Percentiles rank a stretch among this genome's conserved stretches.
phyloP scores from a whole-genome alignment of 148 eudicot species.

The Pouteria glomerata region DNA sequence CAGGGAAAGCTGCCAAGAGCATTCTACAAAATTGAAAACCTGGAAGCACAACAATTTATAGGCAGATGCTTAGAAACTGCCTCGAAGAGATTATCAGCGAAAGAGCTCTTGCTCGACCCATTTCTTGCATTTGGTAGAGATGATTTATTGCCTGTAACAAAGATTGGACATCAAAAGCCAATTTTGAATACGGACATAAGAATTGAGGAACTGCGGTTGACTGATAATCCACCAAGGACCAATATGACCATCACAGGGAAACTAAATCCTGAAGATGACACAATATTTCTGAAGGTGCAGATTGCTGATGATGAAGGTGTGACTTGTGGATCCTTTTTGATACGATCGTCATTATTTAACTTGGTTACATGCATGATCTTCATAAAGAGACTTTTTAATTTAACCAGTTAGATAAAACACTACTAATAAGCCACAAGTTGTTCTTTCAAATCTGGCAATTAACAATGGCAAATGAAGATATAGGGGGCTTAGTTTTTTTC shows the following conservation, averaged over 20 bases:
- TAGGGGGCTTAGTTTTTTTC: neutral
- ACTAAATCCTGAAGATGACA: constrained; percentile 42
- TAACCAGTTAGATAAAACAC: neutral
- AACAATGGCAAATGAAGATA: neutral
- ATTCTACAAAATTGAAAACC: constrained; percentile 33
- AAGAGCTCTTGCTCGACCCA: constrained; percentile 41
- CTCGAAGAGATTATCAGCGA: constrained; percentile 41
- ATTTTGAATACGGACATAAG: constrained; percentile 30
- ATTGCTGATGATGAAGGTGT: constrained; percentile 41
- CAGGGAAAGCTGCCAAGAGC: constrained; percentile 48
- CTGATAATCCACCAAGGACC: constrained; percentile 28
- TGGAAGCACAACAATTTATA: constrained; percentile 42
- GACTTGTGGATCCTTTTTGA: neutral
- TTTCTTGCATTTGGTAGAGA: constrained; percentile 23
- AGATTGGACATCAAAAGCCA: constrained; percentile 25
- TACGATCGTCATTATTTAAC: neutral
- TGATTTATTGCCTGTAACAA: constrained; percentile 9
- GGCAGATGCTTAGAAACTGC: constrained; percentile 42
- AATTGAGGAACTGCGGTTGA: constrained; percentile 25
- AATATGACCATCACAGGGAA: constrained; percentile 53
- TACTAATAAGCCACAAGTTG: neutral
- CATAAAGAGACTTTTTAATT: neutral
- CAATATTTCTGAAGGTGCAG: constrained; percentile 45
- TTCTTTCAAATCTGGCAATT: neutral
- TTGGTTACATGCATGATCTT: neutral